Evolutionary conservation across 108 stramenopile species (phyloP).

Genomic region (Nannochloropsis oceanica): DNA sequence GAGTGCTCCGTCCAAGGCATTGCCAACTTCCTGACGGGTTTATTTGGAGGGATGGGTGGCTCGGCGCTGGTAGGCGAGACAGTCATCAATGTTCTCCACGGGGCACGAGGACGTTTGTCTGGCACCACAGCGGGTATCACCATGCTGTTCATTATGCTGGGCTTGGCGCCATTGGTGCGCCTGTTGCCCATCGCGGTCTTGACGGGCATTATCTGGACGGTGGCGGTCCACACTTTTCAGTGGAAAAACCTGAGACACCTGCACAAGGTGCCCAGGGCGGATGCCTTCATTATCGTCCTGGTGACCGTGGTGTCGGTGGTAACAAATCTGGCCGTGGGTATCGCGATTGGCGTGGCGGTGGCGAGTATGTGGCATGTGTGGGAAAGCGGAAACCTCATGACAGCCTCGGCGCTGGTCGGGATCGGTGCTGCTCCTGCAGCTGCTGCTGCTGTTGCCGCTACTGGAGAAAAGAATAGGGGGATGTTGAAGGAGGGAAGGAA

Average conservation of each 20-base stretch:
- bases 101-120: slow-evolving; percentile 34
- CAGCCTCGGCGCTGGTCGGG: not conserved
- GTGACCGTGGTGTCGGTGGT: slow-evolving; percentile 43
- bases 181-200: slow-evolving; percentile 50
- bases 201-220: slow-evolving; percentile 58
- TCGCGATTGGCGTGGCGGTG: slow-evolving; percentile 40
- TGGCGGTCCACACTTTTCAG: slow-evolving; percentile 57
- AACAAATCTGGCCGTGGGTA: slow-evolving; percentile 46
- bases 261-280: slow-evolving; percentile 46
- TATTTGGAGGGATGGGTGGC: slow-evolving; percentile 62
- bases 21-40: slow-evolving; percentile 50
- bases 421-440: not conserved
- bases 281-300: slow-evolving; percentile 29
- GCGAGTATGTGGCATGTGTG: slow-evolving; percentile 43
- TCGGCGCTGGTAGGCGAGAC: slow-evolving; percentile 63
- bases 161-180: slow-evolving; percentile 49
- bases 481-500: not conserved
- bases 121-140: slow-evolving; percentile 48
- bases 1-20: slow-evolving; percentile 56
- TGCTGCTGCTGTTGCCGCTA: too few species aligned
- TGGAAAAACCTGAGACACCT: slow-evolving; percentile 53
- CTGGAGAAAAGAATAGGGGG: too few species aligned
- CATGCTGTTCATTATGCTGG: slow-evolving; percentile 53
- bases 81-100: slow-evolving; percentile 57
- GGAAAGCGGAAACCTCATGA: slow-evolving; percentile 12